Conservation (phyloP, 805 yeast species). For the Pichia exigua region DNA sequence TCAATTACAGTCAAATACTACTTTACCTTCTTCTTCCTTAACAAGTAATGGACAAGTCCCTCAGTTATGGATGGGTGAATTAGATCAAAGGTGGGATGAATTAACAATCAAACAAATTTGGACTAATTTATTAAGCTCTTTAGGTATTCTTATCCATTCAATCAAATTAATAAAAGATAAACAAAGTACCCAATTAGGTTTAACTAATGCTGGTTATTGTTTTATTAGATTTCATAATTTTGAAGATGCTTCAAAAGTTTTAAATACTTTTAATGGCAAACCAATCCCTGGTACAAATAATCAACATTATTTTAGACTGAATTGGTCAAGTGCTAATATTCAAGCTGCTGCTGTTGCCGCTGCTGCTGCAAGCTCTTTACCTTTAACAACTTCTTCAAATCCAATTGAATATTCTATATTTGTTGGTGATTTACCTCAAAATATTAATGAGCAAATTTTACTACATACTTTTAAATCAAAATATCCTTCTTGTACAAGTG, state of each 20-base stretch:
- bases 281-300: constrained; percentile 59
- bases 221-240: constrained; percentile 65
- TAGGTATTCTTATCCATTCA: constrained; percentile 46
- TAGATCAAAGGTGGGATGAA: constrained; percentile 83
- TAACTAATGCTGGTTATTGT: constrained; percentile 64
- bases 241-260: constrained; percentile 56
- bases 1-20: neutral
- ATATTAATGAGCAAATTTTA: constrained; percentile 58
- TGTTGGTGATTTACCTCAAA: constrained; percentile 78
- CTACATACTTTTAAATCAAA: constrained; percentile 58
- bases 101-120: constrained; percentile 56
- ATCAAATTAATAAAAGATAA: constrained; percentile 69
- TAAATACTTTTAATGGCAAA: constrained; percentile 55
- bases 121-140: constrained; percentile 41
- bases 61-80: constrained; percentile 84
- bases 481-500: constrained; percentile 68
- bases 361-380: constrained; percentile 9
- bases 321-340: constrained; percentile 58
- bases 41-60: constrained; percentile 20
- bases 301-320: constrained; percentile 51
- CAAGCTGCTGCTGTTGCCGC: constrained; percentile 17
- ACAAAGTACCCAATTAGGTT: constrained; percentile 27
- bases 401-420: constrained; percentile 56
- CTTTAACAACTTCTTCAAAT: constrained; percentile 8
- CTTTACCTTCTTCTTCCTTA: constrained; percentile 6